Percentiles rank a stretch among this genome's conserved stretches.
phyloP scores from a whole-genome alignment of 768 basidiomycete species.

The Glaciozyma antarctica region DNA sequence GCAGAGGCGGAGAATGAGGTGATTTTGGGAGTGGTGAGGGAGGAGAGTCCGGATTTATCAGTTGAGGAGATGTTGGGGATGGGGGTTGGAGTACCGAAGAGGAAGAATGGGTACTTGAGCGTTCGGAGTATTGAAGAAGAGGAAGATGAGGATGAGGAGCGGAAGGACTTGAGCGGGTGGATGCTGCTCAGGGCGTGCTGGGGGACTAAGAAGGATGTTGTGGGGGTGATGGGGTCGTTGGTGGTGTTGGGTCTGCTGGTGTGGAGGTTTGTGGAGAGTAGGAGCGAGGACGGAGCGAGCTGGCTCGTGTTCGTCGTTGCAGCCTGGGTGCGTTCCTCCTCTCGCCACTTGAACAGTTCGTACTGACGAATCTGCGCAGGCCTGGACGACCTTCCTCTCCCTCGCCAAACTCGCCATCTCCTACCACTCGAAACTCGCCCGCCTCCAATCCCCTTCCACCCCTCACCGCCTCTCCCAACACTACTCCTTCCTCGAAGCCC shows the following conservation, averaged over 20 bases:
- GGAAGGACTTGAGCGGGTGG: neutral
- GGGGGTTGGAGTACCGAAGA: neutral
- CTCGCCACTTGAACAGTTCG: neutral
- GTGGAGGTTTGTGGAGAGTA: neutral
- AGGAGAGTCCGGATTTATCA: constrained; percentile 4
- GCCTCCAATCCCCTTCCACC: constrained; percentile 2
- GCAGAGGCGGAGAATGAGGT: constrained; percentile 23
- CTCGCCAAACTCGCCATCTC: constrained; percentile 22
- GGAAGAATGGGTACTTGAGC: neutral
- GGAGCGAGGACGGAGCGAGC: neutral
- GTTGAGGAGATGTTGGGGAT: constrained; percentile 10
- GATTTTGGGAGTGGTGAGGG: constrained; percentile 10
- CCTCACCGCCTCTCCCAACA: constrained; percentile 12
- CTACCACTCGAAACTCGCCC: constrained; percentile 15
- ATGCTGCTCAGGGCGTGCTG: constrained; percentile 3
- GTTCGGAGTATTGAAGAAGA: neutral
- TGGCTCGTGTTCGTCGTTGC: constrained; percentile 1
- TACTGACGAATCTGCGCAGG: constrained; percentile 7
- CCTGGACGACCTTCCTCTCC: constrained; percentile 17
- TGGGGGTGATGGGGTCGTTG: neutral
- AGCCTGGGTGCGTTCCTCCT: constrained; percentile 19
- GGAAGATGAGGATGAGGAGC: neutral
- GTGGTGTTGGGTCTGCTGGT: neutral
- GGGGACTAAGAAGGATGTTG: constrained; percentile 20
- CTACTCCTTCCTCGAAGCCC: constrained; percentile 21